Conservation (phyloP, 495 filamentous ascomycete genomes). For the Aspergillus hancockii region DNA sequence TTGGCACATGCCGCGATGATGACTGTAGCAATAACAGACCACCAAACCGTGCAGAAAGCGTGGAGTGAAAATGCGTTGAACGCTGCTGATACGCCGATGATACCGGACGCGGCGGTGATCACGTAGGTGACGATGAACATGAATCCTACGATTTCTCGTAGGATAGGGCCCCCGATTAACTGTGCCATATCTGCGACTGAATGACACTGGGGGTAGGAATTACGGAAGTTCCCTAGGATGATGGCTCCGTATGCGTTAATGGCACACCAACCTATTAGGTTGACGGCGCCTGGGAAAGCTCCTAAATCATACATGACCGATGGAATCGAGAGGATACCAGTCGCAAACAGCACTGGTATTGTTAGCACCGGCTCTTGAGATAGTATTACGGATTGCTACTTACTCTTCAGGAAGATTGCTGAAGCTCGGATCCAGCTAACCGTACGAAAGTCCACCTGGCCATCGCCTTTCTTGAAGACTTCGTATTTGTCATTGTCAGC, state of each 20-base stretch:
- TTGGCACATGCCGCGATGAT: constrained; percentile 58
- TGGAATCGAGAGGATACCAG: constrained; percentile 63
- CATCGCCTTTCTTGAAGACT: constrained; percentile 52
- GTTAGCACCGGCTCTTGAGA: constrained; percentile 15
- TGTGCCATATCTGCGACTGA: constrained; percentile 68
- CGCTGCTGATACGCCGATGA: constrained; percentile 51
- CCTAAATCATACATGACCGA: constrained; percentile 61
- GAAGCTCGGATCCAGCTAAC: constrained; percentile 57
- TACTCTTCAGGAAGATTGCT: constrained; percentile 58
- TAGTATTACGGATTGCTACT: neutral
- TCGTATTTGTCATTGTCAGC: constrained; percentile 37
- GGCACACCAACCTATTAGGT: constrained; percentile 59
- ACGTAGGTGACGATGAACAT: constrained; percentile 51
- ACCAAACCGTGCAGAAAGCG: constrained; percentile 50
- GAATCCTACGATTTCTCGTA: constrained; percentile 40
- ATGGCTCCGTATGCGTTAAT: constrained; percentile 56
- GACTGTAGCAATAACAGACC: constrained; percentile 52
- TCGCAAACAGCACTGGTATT: constrained; percentile 46
- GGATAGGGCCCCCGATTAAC: constrained; percentile 60
- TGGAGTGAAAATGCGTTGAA: constrained; percentile 53
- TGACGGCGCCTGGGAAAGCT: constrained; percentile 57
- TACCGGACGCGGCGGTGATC: constrained; percentile 48
- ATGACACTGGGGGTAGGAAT: constrained; percentile 39
- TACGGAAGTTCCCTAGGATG: constrained; percentile 41
- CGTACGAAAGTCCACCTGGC: constrained; percentile 56